Conservation (phyloP, 2,329 filamentous ascomycete genomes). For the Colletotrichum horii region DNA sequence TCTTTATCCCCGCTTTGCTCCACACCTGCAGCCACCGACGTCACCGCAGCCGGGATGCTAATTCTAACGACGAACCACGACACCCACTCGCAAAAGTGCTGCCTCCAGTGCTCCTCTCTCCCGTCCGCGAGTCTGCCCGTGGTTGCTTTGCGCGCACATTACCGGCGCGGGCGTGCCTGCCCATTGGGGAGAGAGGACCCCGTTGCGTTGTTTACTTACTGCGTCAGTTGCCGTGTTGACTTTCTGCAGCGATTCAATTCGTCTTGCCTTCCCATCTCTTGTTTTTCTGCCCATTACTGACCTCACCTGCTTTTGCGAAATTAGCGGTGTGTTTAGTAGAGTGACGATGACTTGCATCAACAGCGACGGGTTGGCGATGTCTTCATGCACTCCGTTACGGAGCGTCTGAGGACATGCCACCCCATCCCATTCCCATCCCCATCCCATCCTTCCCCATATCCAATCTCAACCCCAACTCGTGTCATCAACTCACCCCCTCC, state of each 20-base stretch:
- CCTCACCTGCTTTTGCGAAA: background rate
- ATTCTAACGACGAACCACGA: constrained; percentile 20
- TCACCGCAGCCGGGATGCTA: constrained; percentile 4
- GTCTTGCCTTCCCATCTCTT: background rate
- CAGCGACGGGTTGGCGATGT: background rate
- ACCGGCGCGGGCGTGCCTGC: background rate
- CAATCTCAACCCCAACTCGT: background rate
- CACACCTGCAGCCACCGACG: constrained; percentile 5
- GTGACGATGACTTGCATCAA: constrained; percentile 18
- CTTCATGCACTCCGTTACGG: background rate
- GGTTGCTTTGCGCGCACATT: background rate
- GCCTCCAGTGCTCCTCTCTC: background rate
- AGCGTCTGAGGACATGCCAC: background rate
- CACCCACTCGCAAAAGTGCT: background rate
- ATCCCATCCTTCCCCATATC: background rate
- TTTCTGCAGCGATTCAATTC: background rate
- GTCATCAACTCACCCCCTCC: background rate
- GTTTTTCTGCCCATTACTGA: background rate
- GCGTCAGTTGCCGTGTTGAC: background rate
- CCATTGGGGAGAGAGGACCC: background rate
- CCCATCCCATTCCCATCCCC: background rate
- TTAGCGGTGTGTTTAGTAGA: constrained; percentile 5
- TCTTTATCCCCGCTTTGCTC: constrained; percentile 5
- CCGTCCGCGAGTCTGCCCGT: background rate
- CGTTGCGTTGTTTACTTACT: background rate